A percentile compares a stretch with the other conserved stretches of the same genome.
phyloP scores from a whole-genome alignment of 176 grass and related monocot genomes.

The Phoenix roebelenii region DNA sequence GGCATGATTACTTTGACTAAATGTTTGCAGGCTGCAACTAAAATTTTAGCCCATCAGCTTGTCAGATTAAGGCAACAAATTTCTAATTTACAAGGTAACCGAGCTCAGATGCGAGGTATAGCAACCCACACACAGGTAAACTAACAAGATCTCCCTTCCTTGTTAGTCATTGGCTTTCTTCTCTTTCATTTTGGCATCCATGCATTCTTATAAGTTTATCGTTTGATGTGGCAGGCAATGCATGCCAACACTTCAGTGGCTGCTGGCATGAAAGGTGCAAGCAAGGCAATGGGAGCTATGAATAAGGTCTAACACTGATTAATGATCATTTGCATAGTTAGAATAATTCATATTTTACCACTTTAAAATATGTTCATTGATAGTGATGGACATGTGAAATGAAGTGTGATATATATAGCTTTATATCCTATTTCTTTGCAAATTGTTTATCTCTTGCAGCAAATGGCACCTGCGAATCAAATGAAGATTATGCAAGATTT shows the following conservation, averaged over 20 bases:
- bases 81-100: conserved; percentile 81
- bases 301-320: conserved; percentile 56
- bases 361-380: not conserved
- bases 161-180: conserved; percentile 9
- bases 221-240: conserved; percentile 51
- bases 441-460: conserved; percentile 37
- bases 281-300: conserved; percentile 83
- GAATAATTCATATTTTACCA: no score
- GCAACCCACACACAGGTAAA: conserved; percentile 78
- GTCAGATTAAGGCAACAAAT: conserved; percentile 94
- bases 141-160: conserved; percentile 4
- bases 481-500: conserved; percentile 96
- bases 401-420: not conserved
- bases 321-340: no score
- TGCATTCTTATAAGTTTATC: conserved; percentile 8
- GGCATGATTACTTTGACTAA: not conserved
- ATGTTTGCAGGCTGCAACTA: conserved; percentile 61
- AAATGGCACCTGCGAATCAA: conserved; percentile 91
- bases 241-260: conserved; percentile 84
- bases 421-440: conserved; percentile 3
- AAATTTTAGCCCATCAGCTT: conserved; percentile 76
- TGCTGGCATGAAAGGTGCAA: conserved; percentile 75
- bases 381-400: not conserved
- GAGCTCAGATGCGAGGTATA: conserved; percentile 85
- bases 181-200: conserved; percentile 14